Conservation (phyloP, 139 green algal species). For the Spirogloea muscicola region DNA sequence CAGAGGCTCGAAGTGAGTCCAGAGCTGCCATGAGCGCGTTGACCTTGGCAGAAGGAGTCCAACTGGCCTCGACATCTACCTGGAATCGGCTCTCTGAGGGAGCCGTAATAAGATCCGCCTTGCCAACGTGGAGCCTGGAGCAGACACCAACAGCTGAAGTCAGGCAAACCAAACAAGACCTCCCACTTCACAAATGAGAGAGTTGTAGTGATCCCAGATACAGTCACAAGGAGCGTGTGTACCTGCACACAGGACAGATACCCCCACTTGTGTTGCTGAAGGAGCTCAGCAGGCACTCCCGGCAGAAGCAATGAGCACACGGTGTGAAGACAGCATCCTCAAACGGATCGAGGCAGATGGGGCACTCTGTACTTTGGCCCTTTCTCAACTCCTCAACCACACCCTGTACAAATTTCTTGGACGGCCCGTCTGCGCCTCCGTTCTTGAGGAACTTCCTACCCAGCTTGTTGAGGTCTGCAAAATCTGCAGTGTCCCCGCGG, state of each 20-base stretch:
- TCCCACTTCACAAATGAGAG: background rate
- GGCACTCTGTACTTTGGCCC: conserved; percentile 34
- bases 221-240: too few species aligned
- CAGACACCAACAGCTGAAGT: background rate
- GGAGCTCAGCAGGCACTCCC: conserved; percentile 70
- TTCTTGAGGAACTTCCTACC: background rate
- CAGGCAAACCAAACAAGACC: background rate
- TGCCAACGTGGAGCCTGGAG: conserved; percentile 2
- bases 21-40: conserved; percentile 19
- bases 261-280: background rate
- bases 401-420: conserved; percentile 3
- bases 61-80: conserved; percentile 36
- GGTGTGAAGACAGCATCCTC: conserved; percentile 42
- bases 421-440: background rate
- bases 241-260: conserved; percentile 14
- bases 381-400: conserved; percentile 30
- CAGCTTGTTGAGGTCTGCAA: conserved; percentile 5
- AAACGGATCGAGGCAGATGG: conserved; percentile 31
- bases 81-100: conserved; percentile 27
- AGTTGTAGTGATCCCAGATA: background rate
- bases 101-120: conserved; percentile 6
- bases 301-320: conserved; percentile 78
- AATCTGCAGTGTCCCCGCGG: conserved; percentile 38
- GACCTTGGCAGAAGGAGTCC: conserved; percentile 37
- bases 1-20: background rate